Evolutionary conservation across 345 rosid genomes (phyloP), one percentile per base, ranked within the genome.

Genomic region (Bretschneidera sinensis): DNA sequence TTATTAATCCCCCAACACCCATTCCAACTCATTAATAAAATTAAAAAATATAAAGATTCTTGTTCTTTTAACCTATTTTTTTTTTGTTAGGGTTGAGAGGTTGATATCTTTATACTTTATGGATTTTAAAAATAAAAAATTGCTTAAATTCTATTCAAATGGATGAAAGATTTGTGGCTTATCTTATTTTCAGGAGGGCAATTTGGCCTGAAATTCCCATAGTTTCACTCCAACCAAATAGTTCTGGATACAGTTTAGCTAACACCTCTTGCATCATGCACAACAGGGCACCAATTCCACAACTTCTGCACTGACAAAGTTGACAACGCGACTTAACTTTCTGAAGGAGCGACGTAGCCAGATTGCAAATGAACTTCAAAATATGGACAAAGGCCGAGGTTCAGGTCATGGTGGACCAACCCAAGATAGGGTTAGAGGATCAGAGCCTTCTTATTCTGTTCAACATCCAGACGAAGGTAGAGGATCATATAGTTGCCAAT

Each of bases 251-350:
- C 2, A 4, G 11, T 39, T 39, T 9, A 4, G 45, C 45, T 11
- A 39, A 5, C 16, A 9, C 15, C 45, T 39, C 16, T 39, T 39
- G n/a, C 15, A 39, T 39, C 45, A 39, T 39, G 6, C 45, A 39
- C 33, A 72, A 55, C 75, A 90, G 92, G 94, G 83, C 70, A 57
- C 66, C 54, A 73, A 71, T 60, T 64, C 82, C 52, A 73, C 84
- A 52, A 43, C 84, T 65, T 81, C 82, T 24, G 92, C 96, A 21
- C 62, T 88, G 60, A 77, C 90, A 25, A 90, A 86, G 81, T 74
- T 94, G 79, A 83, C 97, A 55, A 80, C 77, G 55, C 73, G 92
- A 31, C 85, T 94, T 61, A 84, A 85, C 81, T 88, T 90, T 74
- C 74, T 90, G 45, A 94, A 90, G 81, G 96, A 94, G 74, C 77